Percentiles rank a stretch among this genome's conserved stretches.
These are phyloP conservation scores for Talaromyces trachyspermus DNA, from an alignment of 495 filamentous ascomycete species.

Conservation along the genomic window DNA sequence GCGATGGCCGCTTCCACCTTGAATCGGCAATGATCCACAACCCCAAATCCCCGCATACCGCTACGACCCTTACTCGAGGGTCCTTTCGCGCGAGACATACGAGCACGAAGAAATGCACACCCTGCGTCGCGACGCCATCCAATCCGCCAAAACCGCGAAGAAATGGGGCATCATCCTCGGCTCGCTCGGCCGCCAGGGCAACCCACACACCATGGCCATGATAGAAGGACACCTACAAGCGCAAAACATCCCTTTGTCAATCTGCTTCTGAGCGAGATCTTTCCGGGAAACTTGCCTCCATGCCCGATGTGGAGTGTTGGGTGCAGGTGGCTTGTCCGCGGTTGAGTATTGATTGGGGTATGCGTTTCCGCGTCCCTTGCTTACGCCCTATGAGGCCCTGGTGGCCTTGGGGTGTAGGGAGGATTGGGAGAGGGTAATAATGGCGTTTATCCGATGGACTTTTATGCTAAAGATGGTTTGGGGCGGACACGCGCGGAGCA, in stretches of 20 bases:
- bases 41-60: constrained; percentile 84
- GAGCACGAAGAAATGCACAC: constrained; percentile 83
- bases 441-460: constrained; percentile 95
- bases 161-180: constrained; percentile 96
- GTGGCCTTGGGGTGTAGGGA: constrained; percentile 72
- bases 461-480: constrained; percentile 86
- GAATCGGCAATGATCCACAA: constrained; percentile 99
- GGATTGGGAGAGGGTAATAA: constrained; percentile 63
- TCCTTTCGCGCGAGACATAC: constrained; percentile 83
- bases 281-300: constrained; percentile 86
- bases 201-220: constrained; percentile 81
- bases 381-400: constrained; percentile 93
- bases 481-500: constrained; percentile 63
- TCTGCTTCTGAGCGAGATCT: constrained; percentile 84
- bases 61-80: constrained; percentile 93
- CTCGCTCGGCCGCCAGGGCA: constrained; percentile 86
- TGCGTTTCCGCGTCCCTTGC: constrained; percentile 77
- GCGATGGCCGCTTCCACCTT: constrained; percentile 94
- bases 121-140: constrained; percentile 70
- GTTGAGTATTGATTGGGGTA: constrained; percentile 97
- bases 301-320: constrained; percentile 92
- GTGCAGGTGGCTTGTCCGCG: constrained; percentile 95
- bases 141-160: constrained; percentile 59
- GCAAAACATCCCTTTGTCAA: constrained; percentile 72
- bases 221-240: constrained; percentile 69